A percentile compares a stretch with the other conserved stretches of the same genome.
phyloP scores from a whole-genome alignment of 2,329 filamentous ascomycete species.

The Daldinia eschscholtzii region DNA sequence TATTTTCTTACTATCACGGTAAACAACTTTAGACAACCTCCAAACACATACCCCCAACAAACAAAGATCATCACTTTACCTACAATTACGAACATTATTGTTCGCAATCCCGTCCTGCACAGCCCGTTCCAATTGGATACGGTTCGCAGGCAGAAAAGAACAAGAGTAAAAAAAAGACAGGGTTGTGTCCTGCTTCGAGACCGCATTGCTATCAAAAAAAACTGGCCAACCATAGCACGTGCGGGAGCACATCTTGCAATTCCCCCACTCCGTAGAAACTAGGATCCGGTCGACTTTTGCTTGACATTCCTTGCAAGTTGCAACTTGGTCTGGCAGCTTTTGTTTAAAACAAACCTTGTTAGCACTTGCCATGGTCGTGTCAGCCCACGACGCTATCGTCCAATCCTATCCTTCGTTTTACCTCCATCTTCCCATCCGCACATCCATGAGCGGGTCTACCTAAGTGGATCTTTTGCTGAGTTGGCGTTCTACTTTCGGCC shows the following conservation, averaged over 20 bases:
- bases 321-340: conserved; percentile 12
- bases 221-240: conserved; percentile 30
- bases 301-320: conserved; percentile 35
- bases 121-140: conserved; percentile 28
- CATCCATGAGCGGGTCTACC: conserved; percentile 40
- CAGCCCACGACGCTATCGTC: conserved; percentile 50
- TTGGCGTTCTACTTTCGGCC: conserved; percentile 46
- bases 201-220: conserved; percentile 19
- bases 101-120: conserved; percentile 24
- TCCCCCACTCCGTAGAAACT: conserved; percentile 34
- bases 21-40: background rate
- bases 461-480: conserved; percentile 51
- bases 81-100: conserved; percentile 17
- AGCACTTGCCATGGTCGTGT: conserved; percentile 47
- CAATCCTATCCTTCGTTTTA: conserved; percentile 48
- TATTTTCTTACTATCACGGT: background rate
- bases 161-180: conserved; percentile 7
- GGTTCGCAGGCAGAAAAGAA: conserved; percentile 2
- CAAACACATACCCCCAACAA: conserved; percentile 21
- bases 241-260: conserved; percentile 22
- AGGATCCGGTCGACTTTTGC: conserved; percentile 28
- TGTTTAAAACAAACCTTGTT: conserved; percentile 34
- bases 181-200: conserved; percentile 29
- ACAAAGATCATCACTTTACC: conserved; percentile 2
- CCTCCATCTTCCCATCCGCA: conserved; percentile 27